These are phyloP conservation scores for Sporothrix pseudoabietina DNA, from an alignment of 2,329 filamentous ascomycete species.

Conservation along the genomic window DNA sequence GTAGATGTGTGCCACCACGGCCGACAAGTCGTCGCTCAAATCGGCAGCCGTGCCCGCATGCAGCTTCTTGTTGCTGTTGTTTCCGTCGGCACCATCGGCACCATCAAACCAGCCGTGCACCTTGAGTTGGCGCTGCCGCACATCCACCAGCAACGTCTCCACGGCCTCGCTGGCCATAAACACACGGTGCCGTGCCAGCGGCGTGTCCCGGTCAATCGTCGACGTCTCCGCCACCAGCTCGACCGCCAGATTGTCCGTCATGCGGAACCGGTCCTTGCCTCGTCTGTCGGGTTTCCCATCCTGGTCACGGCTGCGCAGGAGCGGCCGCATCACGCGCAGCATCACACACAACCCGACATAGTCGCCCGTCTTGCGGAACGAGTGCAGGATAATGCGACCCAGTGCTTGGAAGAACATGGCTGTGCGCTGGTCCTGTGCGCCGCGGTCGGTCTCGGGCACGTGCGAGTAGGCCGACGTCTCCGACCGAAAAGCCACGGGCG, in stretches of 20 bases:
- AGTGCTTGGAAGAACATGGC: slow-evolving; percentile 37
- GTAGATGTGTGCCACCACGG: slow-evolving; percentile 37
- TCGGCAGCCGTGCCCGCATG: slow-evolving; percentile 30
- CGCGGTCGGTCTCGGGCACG: not conserved
- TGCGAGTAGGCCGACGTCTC: not conserved
- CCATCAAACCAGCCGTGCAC: slow-evolving; percentile 12
- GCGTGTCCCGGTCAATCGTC: slow-evolving; percentile 33
- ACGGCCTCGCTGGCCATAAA: slow-evolving; percentile 38
- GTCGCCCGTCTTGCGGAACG: slow-evolving; percentile 50
- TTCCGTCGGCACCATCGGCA: too few relatives aligned
- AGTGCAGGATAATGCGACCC: slow-evolving; percentile 42
- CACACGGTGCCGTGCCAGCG: slow-evolving; percentile 37
- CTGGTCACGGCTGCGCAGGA: slow-evolving; percentile 34
- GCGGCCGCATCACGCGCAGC: slow-evolving; percentile 39
- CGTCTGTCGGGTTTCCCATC: not conserved
- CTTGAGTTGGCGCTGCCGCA: not conserved
- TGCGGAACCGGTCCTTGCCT: slow-evolving; percentile 34
- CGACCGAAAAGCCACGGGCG: slow-evolving; percentile 14
- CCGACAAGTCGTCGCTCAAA: slow-evolving; percentile 36
- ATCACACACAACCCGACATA: slow-evolving; percentile 53
- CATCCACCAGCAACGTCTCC: slow-evolving; percentile 36
- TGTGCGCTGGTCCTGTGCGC: slow-evolving; percentile 37
- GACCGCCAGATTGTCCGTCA: slow-evolving; percentile 41
- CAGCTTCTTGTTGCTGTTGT: not conserved
- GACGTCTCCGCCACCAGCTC: slow-evolving; percentile 41